Percentiles rank a stretch among this genome's conserved stretches.
phyloP scores from a whole-genome alignment of 768 basidiomycete genomes.

The Rhizopogon vulgaris region DNA sequence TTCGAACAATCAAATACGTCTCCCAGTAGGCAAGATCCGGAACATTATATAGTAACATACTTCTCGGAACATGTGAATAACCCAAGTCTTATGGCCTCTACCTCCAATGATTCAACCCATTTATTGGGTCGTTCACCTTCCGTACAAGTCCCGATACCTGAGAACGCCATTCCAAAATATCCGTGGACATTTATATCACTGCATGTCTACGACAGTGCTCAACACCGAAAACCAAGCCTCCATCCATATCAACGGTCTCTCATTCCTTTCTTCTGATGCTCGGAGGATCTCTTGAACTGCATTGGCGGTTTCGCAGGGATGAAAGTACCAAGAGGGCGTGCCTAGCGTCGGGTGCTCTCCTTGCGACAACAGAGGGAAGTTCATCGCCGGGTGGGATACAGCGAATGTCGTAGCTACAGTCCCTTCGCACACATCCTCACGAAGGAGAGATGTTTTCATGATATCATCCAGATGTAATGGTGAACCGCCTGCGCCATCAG shows the following conservation, averaged over 20 bases:
- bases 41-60: not conserved
- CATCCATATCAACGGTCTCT: conserved; percentile 37
- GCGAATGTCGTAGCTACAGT: conserved; percentile 47
- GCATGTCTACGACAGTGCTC: conserved; percentile 54
- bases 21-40: conserved; percentile 3
- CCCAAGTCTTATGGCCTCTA: not conserved
- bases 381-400: conserved; percentile 40
- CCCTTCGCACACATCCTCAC: conserved; percentile 35
- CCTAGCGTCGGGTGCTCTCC: conserved; percentile 81
- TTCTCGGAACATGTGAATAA: conserved; percentile 2
- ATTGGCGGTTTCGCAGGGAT: conserved; percentile 73
- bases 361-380: conserved; percentile 77
- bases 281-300: conserved; percentile 65
- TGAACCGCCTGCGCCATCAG: conserved; percentile 47
- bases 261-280: conserved; percentile 30
- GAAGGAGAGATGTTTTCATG: conserved; percentile 55
- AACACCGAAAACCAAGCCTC: conserved; percentile 79
- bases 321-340: conserved; percentile 77
- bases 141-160: not conserved
- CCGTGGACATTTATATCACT: conserved; percentile 9
- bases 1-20: too few relatives aligned
- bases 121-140: not conserved
- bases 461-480: conserved; percentile 55
- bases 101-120: not conserved
- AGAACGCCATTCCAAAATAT: conserved; percentile 4